These are phyloP conservation scores for Omphalea diandra DNA, from an alignment of 441 rosid species.

Conservation along the genomic window DNA sequence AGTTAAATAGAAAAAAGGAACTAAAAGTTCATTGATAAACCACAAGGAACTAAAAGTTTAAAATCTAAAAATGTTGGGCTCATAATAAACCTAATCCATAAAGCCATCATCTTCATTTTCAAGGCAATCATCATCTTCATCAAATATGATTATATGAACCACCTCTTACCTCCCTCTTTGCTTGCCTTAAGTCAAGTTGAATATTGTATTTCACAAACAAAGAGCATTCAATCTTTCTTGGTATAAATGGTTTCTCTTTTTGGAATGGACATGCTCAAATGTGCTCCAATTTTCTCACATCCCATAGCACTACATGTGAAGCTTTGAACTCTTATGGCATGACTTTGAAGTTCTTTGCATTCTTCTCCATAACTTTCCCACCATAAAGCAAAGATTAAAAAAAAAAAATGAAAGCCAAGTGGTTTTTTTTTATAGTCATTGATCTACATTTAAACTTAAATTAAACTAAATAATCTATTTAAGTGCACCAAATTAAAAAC, in stretches of 20 bases:
- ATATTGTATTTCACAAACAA: not conserved
- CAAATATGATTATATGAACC: not conserved
- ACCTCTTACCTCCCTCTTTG: not conserved
- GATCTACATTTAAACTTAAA: no score
- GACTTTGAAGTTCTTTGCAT: not conserved
- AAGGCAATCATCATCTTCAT: no score
- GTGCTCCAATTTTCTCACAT: constrained; percentile 1
- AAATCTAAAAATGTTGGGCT: no score
- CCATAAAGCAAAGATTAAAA: not conserved
- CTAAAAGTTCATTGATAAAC: no score
- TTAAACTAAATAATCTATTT: no score
- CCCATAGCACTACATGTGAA: not conserved
- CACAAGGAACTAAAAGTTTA: no score
- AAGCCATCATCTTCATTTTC: no score
- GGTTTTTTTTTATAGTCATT: no score
- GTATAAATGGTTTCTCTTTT: not conserved
- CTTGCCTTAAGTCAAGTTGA: not conserved
- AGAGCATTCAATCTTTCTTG: not conserved
- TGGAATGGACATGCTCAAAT: not conserved
- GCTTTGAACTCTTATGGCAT: not conserved
- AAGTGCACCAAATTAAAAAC: not conserved
- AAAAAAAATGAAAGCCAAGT: no score
- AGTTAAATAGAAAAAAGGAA: no score
- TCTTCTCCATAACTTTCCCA: not conserved
- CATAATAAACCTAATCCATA: no score